A percentile compares a stretch with the other conserved stretches of the same genome.
Evolutionary conservation across 331 rosid species (phyloP).

Genomic region (Arachis monticola): DNA sequence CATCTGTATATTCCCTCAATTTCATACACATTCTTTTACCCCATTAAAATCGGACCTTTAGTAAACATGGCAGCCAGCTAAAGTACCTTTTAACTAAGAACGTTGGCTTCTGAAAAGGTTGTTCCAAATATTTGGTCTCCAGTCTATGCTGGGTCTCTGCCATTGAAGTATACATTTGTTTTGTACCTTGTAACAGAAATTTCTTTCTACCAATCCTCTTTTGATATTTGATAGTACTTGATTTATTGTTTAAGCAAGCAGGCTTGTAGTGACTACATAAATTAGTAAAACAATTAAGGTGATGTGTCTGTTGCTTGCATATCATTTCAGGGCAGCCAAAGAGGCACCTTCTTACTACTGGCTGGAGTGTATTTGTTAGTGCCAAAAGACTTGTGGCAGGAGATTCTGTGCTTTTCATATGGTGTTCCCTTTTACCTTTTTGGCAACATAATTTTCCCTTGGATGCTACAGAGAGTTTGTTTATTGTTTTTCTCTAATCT

Average conservation of each 20-base stretch:
- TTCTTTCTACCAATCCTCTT: slow-evolving; percentile 8
- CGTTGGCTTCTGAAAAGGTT: slow-evolving; percentile 12
- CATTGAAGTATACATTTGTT: background rate
- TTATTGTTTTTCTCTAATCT: background rate
- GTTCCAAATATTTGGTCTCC: slow-evolving; percentile 9
- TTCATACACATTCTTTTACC: background rate
- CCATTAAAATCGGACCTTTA: slow-evolving; percentile 5
- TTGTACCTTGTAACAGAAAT: slow-evolving; percentile 8
- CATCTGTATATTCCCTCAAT: slow-evolving; percentile 19
- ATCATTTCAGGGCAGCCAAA: slow-evolving; percentile 84
- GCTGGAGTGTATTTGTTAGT: slow-evolving; percentile 66
- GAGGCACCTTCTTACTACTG: slow-evolving; percentile 65
- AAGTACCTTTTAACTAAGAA: slow-evolving; percentile 3
- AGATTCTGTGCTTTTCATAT: slow-evolving; percentile 91
- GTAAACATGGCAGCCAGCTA: background rate
- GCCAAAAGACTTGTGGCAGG: slow-evolving; percentile 94
- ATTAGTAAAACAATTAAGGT: background rate
- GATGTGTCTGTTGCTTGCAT: slow-evolving; percentile 35
- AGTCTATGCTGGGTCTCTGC: background rate
- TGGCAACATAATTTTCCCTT: slow-evolving; percentile 3
- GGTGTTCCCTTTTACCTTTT: slow-evolving; percentile 51
- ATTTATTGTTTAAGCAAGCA: slow-evolving; percentile 17
- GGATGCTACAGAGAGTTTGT: slow-evolving; percentile 27
- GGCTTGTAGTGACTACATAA: background rate
- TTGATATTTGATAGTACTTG: background rate